Evolutionary conservation across 768 basidiomycete genomes (phyloP).

Genomic region (Leccinum rimulosum): DNA sequence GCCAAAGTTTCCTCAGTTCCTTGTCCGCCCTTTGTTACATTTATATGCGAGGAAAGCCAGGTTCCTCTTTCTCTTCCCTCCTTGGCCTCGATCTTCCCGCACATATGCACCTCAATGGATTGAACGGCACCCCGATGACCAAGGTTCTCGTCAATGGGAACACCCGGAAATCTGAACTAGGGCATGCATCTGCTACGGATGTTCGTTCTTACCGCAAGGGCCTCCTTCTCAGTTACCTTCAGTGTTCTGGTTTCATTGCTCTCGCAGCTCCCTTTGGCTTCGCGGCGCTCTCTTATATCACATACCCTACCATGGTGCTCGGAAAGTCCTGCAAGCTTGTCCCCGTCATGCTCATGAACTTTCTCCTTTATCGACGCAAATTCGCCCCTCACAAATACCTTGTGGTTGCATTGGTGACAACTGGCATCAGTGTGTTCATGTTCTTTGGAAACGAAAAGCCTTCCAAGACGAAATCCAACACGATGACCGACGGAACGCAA

Average conservation of each 20-base stretch:
- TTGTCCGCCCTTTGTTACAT: slow-evolving; percentile 79
- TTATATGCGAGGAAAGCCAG: slow-evolving; percentile 53
- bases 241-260: slow-evolving; percentile 86
- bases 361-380: slow-evolving; percentile 87
- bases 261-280: slow-evolving; percentile 95
- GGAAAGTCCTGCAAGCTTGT: slow-evolving; percentile 99
- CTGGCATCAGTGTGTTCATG: slow-evolving; percentile 94
- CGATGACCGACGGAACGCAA: slow-evolving; percentile 24
- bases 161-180: slow-evolving; percentile 21
- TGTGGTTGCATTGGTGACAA: slow-evolving; percentile 90
- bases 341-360: slow-evolving; percentile 97
- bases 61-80: slow-evolving; percentile 49
- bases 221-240: slow-evolving; percentile 74
- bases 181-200: slow-evolving; percentile 29
- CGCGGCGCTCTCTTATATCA: slow-evolving; percentile 90
- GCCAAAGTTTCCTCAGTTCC: slow-evolving; percentile 77
- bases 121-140: slow-evolving; percentile 25
- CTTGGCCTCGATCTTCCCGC: slow-evolving; percentile 55
- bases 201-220: slow-evolving; percentile 36
- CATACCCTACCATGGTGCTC: slow-evolving; percentile 98
- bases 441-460: slow-evolving; percentile 64
- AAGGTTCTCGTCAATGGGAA: slow-evolving; percentile 41
- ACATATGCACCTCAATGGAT: slow-evolving; percentile 16
- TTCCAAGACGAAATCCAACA: slow-evolving; percentile 36
- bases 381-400: slow-evolving; percentile 95